Evolutionary conservation across 164 flowering plant species (phyloP).

Genomic region (Stephania cephalantha): DNA sequence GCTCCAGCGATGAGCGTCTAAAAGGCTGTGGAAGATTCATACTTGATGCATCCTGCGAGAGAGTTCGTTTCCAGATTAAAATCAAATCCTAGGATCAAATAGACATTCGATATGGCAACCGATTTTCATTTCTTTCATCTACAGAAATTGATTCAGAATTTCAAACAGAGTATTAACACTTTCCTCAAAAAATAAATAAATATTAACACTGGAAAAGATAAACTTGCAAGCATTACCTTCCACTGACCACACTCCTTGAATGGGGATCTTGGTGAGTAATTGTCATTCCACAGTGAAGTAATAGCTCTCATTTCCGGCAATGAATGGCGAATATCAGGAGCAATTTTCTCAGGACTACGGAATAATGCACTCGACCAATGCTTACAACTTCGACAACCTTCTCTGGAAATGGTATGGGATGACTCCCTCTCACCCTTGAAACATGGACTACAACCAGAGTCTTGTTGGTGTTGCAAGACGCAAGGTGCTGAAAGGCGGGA

Average conservation of each 20-base stretch:
- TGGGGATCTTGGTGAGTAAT: constrained; percentile 20
- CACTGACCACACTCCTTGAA: constrained; percentile 25
- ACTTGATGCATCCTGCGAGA: constrained; percentile 30
- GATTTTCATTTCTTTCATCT: too few relatives aligned
- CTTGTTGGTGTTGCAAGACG: constrained; percentile 34
- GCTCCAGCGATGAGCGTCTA: constrained; percentile 15
- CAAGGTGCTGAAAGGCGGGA: constrained; percentile 31
- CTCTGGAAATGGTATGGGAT: constrained; percentile 39
- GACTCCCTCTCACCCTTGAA: constrained; percentile 25
- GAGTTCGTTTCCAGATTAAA: neutral
- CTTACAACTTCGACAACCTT: constrained; percentile 54
- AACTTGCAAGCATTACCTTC: constrained; percentile 26
- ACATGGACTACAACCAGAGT: constrained; percentile 24
- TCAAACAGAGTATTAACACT: neutral
- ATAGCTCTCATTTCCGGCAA: constrained; percentile 24
- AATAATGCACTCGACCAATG: constrained; percentile 25
- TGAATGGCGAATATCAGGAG: constrained; percentile 22
- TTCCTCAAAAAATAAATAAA: neutral
- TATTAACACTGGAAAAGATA: neutral
- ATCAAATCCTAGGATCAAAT: neutral
- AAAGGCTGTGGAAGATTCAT: constrained; percentile 11
- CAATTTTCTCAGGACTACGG: constrained; percentile 20
- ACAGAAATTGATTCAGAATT: neutral
- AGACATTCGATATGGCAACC: neutral
- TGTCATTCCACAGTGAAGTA: constrained; percentile 22